A percentile compares a stretch with the other conserved stretches of the same genome.
phyloP scores from a whole-genome alignment of 495 filamentous ascomycete genomes.

The Neurospora cerealis region DNA sequence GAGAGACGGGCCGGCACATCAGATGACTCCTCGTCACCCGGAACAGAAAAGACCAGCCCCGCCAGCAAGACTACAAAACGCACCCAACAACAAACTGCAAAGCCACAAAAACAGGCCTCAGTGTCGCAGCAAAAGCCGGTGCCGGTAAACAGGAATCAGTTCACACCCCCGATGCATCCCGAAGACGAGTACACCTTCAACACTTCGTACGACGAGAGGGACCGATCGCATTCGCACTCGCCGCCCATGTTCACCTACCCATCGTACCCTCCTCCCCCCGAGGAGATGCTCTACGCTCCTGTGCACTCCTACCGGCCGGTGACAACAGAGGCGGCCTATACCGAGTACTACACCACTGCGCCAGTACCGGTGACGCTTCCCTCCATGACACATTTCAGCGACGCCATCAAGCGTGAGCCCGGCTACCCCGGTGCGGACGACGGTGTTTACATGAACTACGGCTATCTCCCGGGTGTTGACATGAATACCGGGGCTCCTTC shows the following conservation, averaged over 20 bases:
- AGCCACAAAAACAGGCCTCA: conserved; percentile 22
- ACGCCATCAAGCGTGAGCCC: conserved; percentile 50
- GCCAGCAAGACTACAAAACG: conserved; percentile 40
- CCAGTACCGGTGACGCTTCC: conserved; percentile 52
- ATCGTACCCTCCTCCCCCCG: conserved; percentile 54
- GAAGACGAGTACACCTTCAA: conserved; percentile 41
- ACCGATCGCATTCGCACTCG: conserved; percentile 58
- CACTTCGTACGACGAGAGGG: conserved; percentile 39
- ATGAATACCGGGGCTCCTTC: conserved; percentile 37
- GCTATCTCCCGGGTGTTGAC: conserved; percentile 63
- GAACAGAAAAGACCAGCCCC: conserved; percentile 41
- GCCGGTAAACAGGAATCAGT: conserved; percentile 38
- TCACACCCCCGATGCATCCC: conserved; percentile 47
- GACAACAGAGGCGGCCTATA: conserved; percentile 50
- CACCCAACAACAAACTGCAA: conserved; percentile 21
- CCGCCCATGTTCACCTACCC: conserved; percentile 67
- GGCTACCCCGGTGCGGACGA: conserved; percentile 48
- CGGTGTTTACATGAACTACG: conserved; percentile 69
- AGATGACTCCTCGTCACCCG: conserved; percentile 50
- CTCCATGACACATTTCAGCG: conserved; percentile 52
- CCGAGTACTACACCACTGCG: conserved; percentile 53
- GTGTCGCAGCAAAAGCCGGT: conserved; percentile 27
- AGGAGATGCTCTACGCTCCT: conserved; percentile 53
- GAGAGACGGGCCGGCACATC: conserved; percentile 83
- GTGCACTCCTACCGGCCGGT: conserved; percentile 56